Evolutionary conservation across 345 rosid genomes (phyloP).

Genomic region (Mallotus nudiflorus): DNA sequence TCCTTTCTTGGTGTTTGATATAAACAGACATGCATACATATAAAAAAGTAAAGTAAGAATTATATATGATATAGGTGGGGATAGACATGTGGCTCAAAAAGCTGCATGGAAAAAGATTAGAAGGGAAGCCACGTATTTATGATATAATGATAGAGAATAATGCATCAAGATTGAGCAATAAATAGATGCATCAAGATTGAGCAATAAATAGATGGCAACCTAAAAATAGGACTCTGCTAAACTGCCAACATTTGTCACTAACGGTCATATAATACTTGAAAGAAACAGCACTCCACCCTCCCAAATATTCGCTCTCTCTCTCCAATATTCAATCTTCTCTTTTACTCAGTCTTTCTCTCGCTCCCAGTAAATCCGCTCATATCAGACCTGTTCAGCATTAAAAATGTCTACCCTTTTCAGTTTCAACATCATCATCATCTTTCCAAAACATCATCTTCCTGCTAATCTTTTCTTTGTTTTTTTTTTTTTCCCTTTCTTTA

Average conservation of each 20-base stretch:
- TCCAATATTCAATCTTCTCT: neutral
- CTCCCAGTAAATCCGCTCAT: conserved; percentile 46
- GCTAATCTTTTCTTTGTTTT: too few species aligned
- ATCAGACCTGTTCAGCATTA: conserved; percentile 45
- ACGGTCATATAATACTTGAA: conserved; percentile 3
- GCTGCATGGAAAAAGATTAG: too few species aligned
- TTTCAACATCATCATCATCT: conserved; percentile 17
- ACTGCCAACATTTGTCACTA: conserved; percentile 27
- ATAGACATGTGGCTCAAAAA: too few species aligned
- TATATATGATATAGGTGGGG: too few species aligned
- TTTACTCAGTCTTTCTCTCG: conserved; percentile 27
- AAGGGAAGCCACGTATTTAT: neutral
- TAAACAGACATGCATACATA: too few species aligned
- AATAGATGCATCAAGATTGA: neutral
- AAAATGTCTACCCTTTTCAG: conserved; percentile 31
- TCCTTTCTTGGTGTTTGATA: too few species aligned
- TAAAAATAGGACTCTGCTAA: neutral
- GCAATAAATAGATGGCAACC: neutral
- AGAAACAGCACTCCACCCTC: conserved; percentile 3
- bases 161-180: neutral
- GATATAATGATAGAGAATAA: too few species aligned
- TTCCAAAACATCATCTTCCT: neutral
- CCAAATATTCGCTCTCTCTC: conserved; percentile 16
- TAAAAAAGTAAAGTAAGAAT: too few species aligned
- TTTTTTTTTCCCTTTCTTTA: conserved; percentile 7